Percentiles rank a stretch among this genome's conserved stretches.
These are phyloP conservation scores for Plasmodium billcollinsi DNA, from an alignment of 169 alveolate genomes.

Conservation along the genomic window DNA sequence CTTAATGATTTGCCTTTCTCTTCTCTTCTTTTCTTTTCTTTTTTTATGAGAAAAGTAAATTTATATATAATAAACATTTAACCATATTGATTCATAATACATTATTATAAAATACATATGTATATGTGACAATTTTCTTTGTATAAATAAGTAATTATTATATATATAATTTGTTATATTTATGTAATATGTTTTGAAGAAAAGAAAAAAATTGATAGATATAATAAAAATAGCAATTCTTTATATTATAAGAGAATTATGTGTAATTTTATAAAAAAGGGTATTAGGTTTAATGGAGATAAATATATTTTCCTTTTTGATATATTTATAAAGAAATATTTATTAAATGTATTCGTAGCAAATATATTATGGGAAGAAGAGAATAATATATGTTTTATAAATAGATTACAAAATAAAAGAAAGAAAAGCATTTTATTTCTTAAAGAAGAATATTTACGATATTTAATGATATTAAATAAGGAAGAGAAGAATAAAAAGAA, in stretches of 20 bases:
- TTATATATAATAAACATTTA: too few relatives aligned
- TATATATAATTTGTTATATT: too few relatives aligned
- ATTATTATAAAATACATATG: too few relatives aligned
- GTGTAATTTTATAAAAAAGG: conserved; percentile 24
- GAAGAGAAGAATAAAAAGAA: conserved; percentile 10
- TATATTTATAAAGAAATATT: conserved; percentile 9
- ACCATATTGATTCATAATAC: too few relatives aligned
- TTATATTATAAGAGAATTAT: neutral
- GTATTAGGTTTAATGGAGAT: conserved; percentile 11
- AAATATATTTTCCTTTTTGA: conserved; percentile 8
- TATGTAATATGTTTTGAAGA: too few relatives aligned
- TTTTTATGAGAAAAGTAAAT: too few relatives aligned
- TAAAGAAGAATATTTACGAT: conserved; percentile 15
- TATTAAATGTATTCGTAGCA: conserved; percentile 7
- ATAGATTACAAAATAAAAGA: conserved; percentile 3
- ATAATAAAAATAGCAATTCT: neutral
- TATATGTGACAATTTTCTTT: too few relatives aligned
- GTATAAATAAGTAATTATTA: too few relatives aligned
- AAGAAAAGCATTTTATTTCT: conserved; percentile 4
- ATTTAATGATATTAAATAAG: conserved; percentile 5
- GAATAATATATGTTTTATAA: neutral
- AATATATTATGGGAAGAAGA: conserved; percentile 13
- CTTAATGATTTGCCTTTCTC: too few relatives aligned
- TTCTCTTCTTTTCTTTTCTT: too few relatives aligned
- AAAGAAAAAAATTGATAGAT: too few relatives aligned